Evolutionary conservation across 2,329 filamentous ascomycete genomes (phyloP).

Genomic region (Ascochyta koolunga): DNA sequence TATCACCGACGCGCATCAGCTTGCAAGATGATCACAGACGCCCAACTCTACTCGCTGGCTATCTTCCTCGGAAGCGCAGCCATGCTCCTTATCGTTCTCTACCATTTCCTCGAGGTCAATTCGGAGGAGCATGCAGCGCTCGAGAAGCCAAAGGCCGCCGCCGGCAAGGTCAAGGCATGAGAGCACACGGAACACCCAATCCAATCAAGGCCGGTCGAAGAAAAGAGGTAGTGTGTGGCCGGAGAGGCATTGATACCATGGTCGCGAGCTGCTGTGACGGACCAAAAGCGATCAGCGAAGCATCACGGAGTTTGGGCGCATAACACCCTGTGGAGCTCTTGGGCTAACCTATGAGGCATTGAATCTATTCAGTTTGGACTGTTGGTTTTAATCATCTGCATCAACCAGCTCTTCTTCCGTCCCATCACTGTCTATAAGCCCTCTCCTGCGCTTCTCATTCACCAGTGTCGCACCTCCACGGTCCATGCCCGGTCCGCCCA

Average conservation of each 20-base stretch:
- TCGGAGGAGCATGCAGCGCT: slow-evolving; percentile 60
- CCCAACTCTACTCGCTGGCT: slow-evolving; percentile 86
- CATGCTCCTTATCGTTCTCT: slow-evolving; percentile 91
- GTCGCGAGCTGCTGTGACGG: background rate
- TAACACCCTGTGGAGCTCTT: background rate
- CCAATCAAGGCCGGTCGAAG: background rate
- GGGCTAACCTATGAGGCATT: background rate
- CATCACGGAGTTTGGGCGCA: slow-evolving; percentile 18
- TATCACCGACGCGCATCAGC: slow-evolving; percentile 37
- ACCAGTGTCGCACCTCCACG: slow-evolving; percentile 59
- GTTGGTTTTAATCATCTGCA: slow-evolving; percentile 27
- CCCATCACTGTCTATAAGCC: slow-evolving; percentile 59
- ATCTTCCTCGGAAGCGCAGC: slow-evolving; percentile 89
- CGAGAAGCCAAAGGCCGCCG: slow-evolving; percentile 35
- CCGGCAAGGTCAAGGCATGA: slow-evolving; percentile 37
- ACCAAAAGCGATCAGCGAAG: slow-evolving; percentile 12
- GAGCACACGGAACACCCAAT: slow-evolving; percentile 1
- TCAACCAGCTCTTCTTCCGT: slow-evolving; percentile 53
- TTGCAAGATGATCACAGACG: slow-evolving; percentile 88
- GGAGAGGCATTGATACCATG: slow-evolving; percentile 17
- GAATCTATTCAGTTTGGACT: slow-evolving; percentile 6
- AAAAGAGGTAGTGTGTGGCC: background rate
- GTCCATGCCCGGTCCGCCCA: slow-evolving; percentile 60
- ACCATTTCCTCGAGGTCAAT: slow-evolving; percentile 97
- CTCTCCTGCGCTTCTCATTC: slow-evolving; percentile 57